Evolutionary conservation across 306 rosid genomes (phyloP), one percentile per base, ranked within the genome.

Genomic region (Alnus rubra): DNA sequence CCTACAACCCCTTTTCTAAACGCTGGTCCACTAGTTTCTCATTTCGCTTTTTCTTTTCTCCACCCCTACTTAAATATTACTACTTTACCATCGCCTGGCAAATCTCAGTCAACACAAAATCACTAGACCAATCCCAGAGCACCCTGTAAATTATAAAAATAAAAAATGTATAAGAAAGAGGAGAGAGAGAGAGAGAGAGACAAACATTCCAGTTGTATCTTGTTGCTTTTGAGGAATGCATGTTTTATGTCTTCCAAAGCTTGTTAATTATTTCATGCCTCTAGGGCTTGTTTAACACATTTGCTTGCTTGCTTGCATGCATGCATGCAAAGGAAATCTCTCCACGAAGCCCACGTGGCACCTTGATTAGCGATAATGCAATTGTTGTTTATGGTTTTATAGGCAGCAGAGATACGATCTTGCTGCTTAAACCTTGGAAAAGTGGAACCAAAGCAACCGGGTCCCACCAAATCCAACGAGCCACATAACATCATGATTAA

Each of bases 161-260:
- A 55, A 37, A 65, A 33, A 33, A 71, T 55, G 14, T 52, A 9
- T 49, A 75, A 78, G 12, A 42, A 75, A 12, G 7, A 63, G 10
- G 8, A 45, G 67, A 81, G 74, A 60, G 60, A 82, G 81, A 77
- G 47, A 78, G 71, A 76, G 87, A 87, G 82, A 82, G 94, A 90
- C 94, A 91, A 86, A 95, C 97, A 94, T 92, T 92, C 96, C 94
- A 90, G 98, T 88, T 92, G 97, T 88, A 82, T 86, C 88, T 91
- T 78, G 97, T 82, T 92, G 91, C 98, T 95, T 95, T 95, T 92
- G 98, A 92, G 98, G 95, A 85, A 84, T 74, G 86, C 71, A 77
- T 74, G 55, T 71, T 78, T 80, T 80, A 81, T 69, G 81, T 76
- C 78, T 86, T 83, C 92, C 92, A 85, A 86, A 76, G 94, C 85